phyloP scores from a whole-genome alignment of 495 filamentous ascomycete species.

The Aspergillus campestris region DNA sequence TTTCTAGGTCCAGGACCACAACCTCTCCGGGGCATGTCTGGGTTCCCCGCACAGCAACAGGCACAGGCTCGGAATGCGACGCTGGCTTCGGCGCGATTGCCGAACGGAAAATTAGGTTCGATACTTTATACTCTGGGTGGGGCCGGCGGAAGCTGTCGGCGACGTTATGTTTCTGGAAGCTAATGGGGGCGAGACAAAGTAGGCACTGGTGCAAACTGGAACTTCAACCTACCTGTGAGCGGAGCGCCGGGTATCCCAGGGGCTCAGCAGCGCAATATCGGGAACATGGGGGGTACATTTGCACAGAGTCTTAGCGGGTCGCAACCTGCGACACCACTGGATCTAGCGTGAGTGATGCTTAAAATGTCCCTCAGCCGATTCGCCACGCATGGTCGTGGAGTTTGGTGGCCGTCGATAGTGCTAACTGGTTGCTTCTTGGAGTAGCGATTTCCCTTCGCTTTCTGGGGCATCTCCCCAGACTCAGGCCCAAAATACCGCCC shows the following conservation, averaged over 20 bases:
- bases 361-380: conserved; percentile 1
- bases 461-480: conserved; percentile 62
- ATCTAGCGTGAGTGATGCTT: conserved; percentile 63
- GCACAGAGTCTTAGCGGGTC: conserved; percentile 74
- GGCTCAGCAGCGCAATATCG: conserved; percentile 53
- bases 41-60: conserved; percentile 59
- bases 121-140: conserved; percentile 4
- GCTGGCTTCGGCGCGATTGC: conserved; percentile 57
- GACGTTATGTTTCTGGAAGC: conserved; percentile 8
- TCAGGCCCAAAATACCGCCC: conserved; percentile 46
- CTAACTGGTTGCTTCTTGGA: conserved; percentile 11
- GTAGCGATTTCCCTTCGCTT: conserved; percentile 77
- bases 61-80: conserved; percentile 51
- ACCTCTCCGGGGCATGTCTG: conserved; percentile 60
- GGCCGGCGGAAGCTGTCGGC: too few species aligned
- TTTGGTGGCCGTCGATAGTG: conserved; percentile 1
- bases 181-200: conserved; percentile 29
- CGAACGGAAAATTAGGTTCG: conserved; percentile 69
- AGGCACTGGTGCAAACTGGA: conserved; percentile 66
- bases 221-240: conserved; percentile 67
- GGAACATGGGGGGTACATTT: conserved; percentile 56
- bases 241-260: conserved; percentile 50
- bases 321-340: conserved; percentile 65
- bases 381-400: not conserved
- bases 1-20: conserved; percentile 55